Percentiles rank a stretch among this genome's conserved stretches.
These are phyloP conservation scores for Ophiostoma ulmi DNA, from an alignment of 2,329 filamentous ascomycete genomes.

Conservation along the genomic window DNA sequence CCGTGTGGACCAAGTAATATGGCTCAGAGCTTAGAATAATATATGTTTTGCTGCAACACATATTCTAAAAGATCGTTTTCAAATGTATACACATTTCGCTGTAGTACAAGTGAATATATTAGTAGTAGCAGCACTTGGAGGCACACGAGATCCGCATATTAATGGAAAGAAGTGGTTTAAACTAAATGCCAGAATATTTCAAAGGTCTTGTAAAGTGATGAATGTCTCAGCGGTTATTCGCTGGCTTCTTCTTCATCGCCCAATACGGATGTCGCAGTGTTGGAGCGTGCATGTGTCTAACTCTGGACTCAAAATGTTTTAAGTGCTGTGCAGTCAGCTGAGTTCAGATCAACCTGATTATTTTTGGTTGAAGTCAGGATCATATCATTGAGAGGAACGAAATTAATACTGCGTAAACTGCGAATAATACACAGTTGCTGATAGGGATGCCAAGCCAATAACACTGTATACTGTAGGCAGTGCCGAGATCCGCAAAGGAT, in stretches of 20 bases:
- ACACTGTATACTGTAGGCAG: background rate
- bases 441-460: background rate
- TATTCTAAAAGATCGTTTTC: no score
- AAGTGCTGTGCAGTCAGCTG: background rate
- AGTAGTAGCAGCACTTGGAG: background rate
- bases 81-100: no score
- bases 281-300: background rate
- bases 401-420: background rate
- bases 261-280: background rate
- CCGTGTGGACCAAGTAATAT: background rate
- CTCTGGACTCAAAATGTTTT: background rate
- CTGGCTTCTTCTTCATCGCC: background rate
- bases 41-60: no score
- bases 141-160: background rate
- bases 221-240: background rate
- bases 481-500: conserved; percentile 7
- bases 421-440: background rate
- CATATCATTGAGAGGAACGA: background rate
- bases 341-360: background rate
- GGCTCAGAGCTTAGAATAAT: no score
- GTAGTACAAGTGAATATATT: background rate
- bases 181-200: background rate
- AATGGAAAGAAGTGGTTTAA: no score
- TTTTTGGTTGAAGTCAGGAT: background rate
- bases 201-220: background rate